A percentile compares a stretch with the other conserved stretches of the same genome.
Evolutionary conservation across 2,329 filamentous ascomycete species (phyloP).

Genomic region (Bipolaris gigantea): DNA sequence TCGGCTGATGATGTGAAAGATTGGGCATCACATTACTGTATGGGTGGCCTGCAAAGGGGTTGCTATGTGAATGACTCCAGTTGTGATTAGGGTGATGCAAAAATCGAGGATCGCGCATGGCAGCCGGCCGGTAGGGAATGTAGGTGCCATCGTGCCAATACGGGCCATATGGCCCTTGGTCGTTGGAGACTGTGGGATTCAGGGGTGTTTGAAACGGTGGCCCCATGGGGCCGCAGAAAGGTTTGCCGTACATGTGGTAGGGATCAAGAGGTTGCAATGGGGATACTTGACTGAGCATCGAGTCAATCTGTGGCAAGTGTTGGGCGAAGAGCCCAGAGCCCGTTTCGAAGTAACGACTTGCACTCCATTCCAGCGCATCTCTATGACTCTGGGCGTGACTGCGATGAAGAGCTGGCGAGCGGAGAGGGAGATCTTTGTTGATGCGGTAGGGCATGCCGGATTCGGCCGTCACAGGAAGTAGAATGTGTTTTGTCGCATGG

Average conservation of each 20-base stretch:
- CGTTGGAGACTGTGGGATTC: slow-evolving; percentile 47
- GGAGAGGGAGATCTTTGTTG: slow-evolving; percentile 43
- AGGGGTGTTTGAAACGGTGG: slow-evolving; percentile 40
- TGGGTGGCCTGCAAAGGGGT: slow-evolving; percentile 30
- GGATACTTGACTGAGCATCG: slow-evolving; percentile 61
- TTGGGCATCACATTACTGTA: slow-evolving; percentile 32
- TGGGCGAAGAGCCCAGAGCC: slow-evolving; percentile 43
- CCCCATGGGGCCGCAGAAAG: slow-evolving; percentile 37
- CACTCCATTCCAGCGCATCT: slow-evolving; percentile 39
- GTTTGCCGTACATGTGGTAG: slow-evolving; percentile 49
- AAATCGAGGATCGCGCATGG: slow-evolving; percentile 46
- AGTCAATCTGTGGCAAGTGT: slow-evolving; percentile 60
- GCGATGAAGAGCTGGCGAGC: slow-evolving; percentile 30
- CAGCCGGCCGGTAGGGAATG: slow-evolving; percentile 46
- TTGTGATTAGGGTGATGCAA: slow-evolving; percentile 34
- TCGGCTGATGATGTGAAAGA: slow-evolving; percentile 31
- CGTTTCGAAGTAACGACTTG: slow-evolving; percentile 42
- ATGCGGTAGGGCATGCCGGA: slow-evolving; percentile 37
- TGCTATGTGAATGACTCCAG: slow-evolving; percentile 39
- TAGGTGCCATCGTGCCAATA: slow-evolving; percentile 49
- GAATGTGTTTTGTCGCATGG: slow-evolving; percentile 79
- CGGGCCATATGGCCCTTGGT: slow-evolving; percentile 46
- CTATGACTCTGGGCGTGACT: slow-evolving; percentile 23
- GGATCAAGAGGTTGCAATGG: slow-evolving; percentile 59
- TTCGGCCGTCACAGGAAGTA: slow-evolving; percentile 64